phyloP scores from a whole-genome alignment of 179 eudicot genomes.

The Silene coronaria region DNA sequence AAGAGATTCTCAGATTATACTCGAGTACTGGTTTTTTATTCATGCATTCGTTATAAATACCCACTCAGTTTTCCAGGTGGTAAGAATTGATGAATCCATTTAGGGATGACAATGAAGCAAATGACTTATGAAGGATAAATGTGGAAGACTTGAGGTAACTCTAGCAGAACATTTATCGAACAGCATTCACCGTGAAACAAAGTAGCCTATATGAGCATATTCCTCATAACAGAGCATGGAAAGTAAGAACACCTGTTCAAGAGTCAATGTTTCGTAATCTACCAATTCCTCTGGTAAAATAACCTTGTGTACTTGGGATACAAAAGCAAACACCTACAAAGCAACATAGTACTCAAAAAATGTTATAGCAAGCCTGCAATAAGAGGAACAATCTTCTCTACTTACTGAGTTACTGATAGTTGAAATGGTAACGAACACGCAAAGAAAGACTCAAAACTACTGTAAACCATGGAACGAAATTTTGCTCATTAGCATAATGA shows the following conservation, averaged over 20 bases:
- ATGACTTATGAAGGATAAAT: background rate
- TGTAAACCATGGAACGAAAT: background rate
- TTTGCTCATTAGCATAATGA: background rate
- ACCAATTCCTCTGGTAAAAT: slow-evolving; percentile 71
- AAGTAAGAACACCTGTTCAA: slow-evolving; percentile 59
- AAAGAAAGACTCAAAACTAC: background rate
- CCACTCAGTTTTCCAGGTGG: background rate
- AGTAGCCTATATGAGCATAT: background rate
- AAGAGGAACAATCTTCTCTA: background rate
- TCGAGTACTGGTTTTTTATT: too few species aligned
- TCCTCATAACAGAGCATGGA: background rate
- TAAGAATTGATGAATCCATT: background rate
- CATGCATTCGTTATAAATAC: too few species aligned
- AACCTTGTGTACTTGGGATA: slow-evolving; percentile 90
- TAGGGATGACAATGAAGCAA: background rate
- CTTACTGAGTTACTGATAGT: background rate
- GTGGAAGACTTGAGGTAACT: background rate
- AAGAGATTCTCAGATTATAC: too few species aligned
- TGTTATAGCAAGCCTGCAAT: background rate
- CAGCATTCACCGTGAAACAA: background rate
- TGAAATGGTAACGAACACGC: slow-evolving; percentile 11
- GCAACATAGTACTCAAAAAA: background rate
- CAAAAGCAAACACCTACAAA: slow-evolving; percentile 80
- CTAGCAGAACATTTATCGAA: background rate
- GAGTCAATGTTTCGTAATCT: slow-evolving; percentile 63